Conservation (phyloP, 371 early-diverging fungal species). For the Caulochytrium protostelioides region DNA sequence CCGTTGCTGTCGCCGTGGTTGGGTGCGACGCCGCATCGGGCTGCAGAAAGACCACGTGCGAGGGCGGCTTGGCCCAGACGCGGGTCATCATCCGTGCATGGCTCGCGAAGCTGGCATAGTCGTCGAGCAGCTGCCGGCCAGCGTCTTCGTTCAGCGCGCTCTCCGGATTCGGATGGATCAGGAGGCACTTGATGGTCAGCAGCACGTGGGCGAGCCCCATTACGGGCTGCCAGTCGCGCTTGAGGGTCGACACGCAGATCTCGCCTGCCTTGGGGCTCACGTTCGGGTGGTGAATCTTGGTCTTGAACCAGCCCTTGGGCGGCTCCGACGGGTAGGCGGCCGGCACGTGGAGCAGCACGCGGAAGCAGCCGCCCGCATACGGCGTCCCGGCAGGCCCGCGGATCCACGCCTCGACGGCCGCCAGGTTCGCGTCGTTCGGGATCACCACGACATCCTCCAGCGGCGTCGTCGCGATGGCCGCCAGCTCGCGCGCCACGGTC, state of each 20-base stretch:
- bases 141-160: constrained; percentile 84
- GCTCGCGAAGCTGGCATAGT: constrained; percentile 55
- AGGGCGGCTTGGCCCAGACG: constrained; percentile 54
- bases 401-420: constrained; percentile 61
- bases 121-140: constrained; percentile 59
- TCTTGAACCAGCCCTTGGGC: constrained; percentile 46
- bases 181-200: constrained; percentile 66
- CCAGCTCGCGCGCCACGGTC: constrained; percentile 36
- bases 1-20: too few species aligned
- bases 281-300: constrained; percentile 31
- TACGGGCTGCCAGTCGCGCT: constrained; percentile 73
- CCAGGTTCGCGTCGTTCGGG: constrained; percentile 40
- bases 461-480: constrained; percentile 26
- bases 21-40: too few species aligned
- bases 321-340: constrained; percentile 47
- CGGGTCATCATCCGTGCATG: constrained; percentile 49
- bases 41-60: too few species aligned
- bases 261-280: constrained; percentile 58
- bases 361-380: constrained; percentile 50
- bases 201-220: constrained; percentile 57
- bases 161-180: constrained; percentile 83
- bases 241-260: constrained; percentile 76
- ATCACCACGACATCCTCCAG: constrained; percentile 58
- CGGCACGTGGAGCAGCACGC: constrained; percentile 34
- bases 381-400: constrained; percentile 69